phyloP scores from a whole-genome alignment of 345 rosid genomes.

The Melastoma malabathricum region DNA sequence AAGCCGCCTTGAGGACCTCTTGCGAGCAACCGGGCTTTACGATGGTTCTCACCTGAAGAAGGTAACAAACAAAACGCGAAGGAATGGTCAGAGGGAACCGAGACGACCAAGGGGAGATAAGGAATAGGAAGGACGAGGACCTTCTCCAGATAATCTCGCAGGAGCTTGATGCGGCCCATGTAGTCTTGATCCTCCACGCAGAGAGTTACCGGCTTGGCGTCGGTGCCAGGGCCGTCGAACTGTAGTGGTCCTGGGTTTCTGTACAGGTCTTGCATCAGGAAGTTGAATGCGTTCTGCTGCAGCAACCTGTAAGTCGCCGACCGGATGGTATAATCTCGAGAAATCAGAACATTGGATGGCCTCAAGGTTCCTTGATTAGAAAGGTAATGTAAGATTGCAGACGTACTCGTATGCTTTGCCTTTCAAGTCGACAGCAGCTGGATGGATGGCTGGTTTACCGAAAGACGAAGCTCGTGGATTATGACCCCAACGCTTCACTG shows the following conservation, averaged over 20 bases:
- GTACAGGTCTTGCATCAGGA: conserved; percentile 82
- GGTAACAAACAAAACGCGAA: not conserved
- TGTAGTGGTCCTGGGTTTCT: conserved; percentile 99
- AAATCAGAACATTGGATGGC: too few relatives aligned
- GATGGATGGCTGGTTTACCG: conserved; percentile 94
- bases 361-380: too few relatives aligned
- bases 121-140: conserved; percentile 16
- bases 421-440: conserved; percentile 83
- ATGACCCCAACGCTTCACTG: conserved; percentile 89
- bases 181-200: conserved; percentile 98
- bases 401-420: conserved; percentile 97
- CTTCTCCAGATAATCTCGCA: conserved; percentile 84
- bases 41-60: conserved; percentile 58
- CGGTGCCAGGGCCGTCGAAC: conserved; percentile 94
- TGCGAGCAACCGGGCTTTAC: conserved; percentile 97
- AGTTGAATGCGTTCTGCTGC: conserved; percentile 58
- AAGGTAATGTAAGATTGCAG: too few relatives aligned
- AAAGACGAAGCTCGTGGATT: conserved; percentile 56
- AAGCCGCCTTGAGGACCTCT: conserved; percentile 89
- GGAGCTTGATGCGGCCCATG: conserved; percentile 92
- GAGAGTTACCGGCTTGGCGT: conserved; percentile 66
- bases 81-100: not conserved
- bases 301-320: conserved; percentile 40
- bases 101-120: not conserved
- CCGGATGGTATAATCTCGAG: too few relatives aligned